Conservation (phyloP, 345 rosid species). For the Psidium friedrichsthalianum region DNA sequence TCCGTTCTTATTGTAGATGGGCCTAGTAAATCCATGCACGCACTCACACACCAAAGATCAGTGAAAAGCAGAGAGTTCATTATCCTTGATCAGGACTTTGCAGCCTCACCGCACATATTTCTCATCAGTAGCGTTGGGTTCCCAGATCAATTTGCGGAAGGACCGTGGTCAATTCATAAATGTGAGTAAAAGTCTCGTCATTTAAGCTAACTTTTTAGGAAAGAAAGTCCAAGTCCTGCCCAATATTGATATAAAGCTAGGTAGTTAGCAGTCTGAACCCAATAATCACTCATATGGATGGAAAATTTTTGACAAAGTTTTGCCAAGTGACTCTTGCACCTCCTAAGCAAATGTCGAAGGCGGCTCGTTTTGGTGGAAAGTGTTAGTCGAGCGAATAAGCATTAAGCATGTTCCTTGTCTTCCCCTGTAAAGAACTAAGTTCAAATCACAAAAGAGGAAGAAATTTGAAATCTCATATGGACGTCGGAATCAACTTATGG, state of each 20-base stretch:
- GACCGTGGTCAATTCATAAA: no score
- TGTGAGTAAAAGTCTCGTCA: no score
- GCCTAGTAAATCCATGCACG: background rate
- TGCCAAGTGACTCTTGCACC: background rate
- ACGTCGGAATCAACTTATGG: background rate
- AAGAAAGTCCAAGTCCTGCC: no score
- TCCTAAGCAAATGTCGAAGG: background rate
- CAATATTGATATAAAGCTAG: no score
- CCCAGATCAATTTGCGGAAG: no score
- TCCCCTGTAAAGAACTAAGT: background rate
- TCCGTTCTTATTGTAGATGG: background rate
- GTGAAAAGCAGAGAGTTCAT: background rate
- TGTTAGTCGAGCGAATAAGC: background rate
- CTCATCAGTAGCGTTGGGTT: background rate
- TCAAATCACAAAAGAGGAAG: background rate
- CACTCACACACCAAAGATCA: background rate
- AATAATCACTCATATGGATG: no score
- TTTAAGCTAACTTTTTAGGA: no score
- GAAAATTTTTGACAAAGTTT: background rate
- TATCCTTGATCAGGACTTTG: background rate
- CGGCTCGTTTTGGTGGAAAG: background rate
- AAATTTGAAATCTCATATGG: background rate
- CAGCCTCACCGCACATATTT: background rate
- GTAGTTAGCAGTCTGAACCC: no score
- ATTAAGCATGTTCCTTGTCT: background rate